Conservation (phyloP, 176 grass and related monocot species). For the Tillandsia fasciculata region DNA sequence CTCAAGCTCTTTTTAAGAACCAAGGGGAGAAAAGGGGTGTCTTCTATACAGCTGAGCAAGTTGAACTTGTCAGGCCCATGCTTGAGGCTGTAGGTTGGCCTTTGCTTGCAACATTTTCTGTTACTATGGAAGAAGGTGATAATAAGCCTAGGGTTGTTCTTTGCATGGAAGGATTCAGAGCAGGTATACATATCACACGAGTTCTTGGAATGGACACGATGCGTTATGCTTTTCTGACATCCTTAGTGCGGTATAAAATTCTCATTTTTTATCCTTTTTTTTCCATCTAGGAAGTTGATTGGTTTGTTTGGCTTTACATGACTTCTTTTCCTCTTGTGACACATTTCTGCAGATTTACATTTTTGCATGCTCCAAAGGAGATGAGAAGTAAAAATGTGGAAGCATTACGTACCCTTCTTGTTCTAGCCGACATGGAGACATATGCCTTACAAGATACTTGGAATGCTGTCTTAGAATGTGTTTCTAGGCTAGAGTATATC, state of each 20-base stretch:
- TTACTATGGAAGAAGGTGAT: conserved; percentile 99
- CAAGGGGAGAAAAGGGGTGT: conserved; percentile 78
- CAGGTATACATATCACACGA: conserved; percentile 94
- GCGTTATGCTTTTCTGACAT: conserved; percentile 98
- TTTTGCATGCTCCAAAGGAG: conserved; percentile 93
- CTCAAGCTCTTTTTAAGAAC: conserved; percentile 78
- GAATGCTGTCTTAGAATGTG: conserved; percentile 99
- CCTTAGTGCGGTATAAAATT: conserved; percentile 64
- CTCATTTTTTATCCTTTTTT: not conserved
- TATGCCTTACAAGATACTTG: conserved; percentile 93
- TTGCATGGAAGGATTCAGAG: conserved; percentile 98
- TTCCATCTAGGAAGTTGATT: not conserved
- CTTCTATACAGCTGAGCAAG: conserved; percentile 81
- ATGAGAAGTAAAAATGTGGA: conserved; percentile 99
- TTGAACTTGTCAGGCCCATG: conserved; percentile 97
- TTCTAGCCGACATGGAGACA: conserved; percentile 81
- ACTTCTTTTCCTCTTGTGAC: conserved; percentile 6
- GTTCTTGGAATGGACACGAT: conserved; percentile 99
- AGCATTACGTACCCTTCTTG: conserved; percentile 80
- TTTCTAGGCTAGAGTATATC: conserved; percentile 94
- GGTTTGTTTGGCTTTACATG: conserved; percentile 10
- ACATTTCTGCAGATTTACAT: conserved; percentile 83
- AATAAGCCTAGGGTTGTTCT: conserved; percentile 85
- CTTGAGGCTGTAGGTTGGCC: conserved; percentile 99
- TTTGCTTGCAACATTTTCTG: conserved; percentile 95